These are phyloP conservation scores for Clausena lansium DNA, from an alignment of 345 rosid species.

Conservation along the genomic window DNA sequence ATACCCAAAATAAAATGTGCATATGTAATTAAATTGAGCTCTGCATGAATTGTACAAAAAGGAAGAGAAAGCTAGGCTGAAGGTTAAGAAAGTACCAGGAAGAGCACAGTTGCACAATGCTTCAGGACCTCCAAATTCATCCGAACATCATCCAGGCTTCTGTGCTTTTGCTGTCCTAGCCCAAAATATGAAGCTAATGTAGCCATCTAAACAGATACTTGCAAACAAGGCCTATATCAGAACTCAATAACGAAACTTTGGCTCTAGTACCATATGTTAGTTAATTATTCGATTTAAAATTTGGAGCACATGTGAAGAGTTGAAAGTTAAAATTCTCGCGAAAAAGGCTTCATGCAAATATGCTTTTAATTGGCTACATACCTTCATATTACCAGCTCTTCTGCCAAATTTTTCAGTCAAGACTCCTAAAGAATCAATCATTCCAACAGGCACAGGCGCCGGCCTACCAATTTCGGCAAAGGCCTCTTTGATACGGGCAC, in stretches of 20 bases:
- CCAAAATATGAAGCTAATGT: constrained; percentile 87
- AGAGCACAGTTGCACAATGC: constrained; percentile 84
- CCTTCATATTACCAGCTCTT: constrained; percentile 97
- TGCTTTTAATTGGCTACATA: constrained; percentile 16
- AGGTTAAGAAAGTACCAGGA: constrained; percentile 46
- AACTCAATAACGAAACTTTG: neutral
- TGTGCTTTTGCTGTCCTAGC: constrained; percentile 87
- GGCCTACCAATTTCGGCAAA: constrained; percentile 58
- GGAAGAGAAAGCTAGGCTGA: too few species aligned
- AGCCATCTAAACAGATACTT: constrained; percentile 60
- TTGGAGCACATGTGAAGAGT: too few species aligned
- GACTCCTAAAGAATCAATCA: constrained; percentile 80
- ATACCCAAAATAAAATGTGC: too few species aligned
- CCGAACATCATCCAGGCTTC: constrained; percentile 89
- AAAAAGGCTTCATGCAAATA: too few species aligned
- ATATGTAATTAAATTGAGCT: too few species aligned
- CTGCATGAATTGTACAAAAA: too few species aligned
- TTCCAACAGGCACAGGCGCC: constrained; percentile 66
- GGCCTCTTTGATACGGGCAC: constrained; percentile 76
- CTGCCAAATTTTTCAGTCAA: constrained; percentile 67
- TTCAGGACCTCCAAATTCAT: constrained; percentile 89
- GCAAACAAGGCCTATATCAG: neutral
- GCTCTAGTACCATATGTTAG: neutral
- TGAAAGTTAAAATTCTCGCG: too few species aligned
- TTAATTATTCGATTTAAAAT: neutral